phyloP scores from a whole-genome alignment of 2,329 filamentous ascomycete species.

The Nannizziopsis barbatae region DNA sequence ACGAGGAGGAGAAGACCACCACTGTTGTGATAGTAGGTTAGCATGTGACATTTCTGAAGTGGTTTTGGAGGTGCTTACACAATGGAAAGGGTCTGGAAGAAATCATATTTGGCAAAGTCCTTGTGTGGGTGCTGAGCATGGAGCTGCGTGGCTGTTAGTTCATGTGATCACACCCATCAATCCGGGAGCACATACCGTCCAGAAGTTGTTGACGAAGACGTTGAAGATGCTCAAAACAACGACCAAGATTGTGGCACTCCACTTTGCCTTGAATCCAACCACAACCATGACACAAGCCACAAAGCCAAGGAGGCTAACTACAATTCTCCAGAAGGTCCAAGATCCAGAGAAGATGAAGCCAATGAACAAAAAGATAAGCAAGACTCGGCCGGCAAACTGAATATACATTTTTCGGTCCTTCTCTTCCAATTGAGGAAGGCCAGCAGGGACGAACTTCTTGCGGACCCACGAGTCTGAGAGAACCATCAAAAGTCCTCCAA shows the following conservation, averaged over 20 bases:
- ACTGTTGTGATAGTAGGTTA: slow-evolving; percentile 26
- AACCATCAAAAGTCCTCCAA: slow-evolving; percentile 95
- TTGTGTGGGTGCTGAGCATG: slow-evolving; percentile 98
- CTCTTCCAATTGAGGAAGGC: slow-evolving; percentile 86
- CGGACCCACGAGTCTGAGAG: slow-evolving; percentile 95
- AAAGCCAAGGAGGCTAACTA: slow-evolving; percentile 74
- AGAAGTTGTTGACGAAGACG: slow-evolving; percentile 97
- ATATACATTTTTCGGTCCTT: slow-evolving; percentile 99
- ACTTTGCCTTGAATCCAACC: slow-evolving; percentile 99
- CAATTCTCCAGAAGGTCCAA: slow-evolving; percentile 79
- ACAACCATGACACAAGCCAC: slow-evolving; percentile 97
- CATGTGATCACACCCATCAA: neutral
- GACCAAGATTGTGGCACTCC: slow-evolving; percentile 88
- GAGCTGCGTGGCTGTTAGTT: slow-evolving; percentile 46
- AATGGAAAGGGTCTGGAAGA: slow-evolving; percentile 99
- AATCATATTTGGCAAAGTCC: slow-evolving; percentile 99
- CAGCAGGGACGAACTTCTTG: slow-evolving; percentile 93
- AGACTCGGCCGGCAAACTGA: slow-evolving; percentile 87
- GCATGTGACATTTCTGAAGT: slow-evolving; percentile 16
- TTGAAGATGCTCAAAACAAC: slow-evolving; percentile 96
- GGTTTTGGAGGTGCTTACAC: slow-evolving; percentile 47
- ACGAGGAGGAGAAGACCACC: slow-evolving; percentile 91
- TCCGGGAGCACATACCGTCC: slow-evolving; percentile 63
- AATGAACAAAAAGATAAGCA: slow-evolving; percentile 94
- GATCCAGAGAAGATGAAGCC: slow-evolving; percentile 92